Percentiles rank a stretch among this genome's conserved stretches.
These are phyloP conservation scores for Panaeolus cyanescens DNA, from an alignment of 768 basidiomycete genomes.

Conservation along the genomic window DNA sequence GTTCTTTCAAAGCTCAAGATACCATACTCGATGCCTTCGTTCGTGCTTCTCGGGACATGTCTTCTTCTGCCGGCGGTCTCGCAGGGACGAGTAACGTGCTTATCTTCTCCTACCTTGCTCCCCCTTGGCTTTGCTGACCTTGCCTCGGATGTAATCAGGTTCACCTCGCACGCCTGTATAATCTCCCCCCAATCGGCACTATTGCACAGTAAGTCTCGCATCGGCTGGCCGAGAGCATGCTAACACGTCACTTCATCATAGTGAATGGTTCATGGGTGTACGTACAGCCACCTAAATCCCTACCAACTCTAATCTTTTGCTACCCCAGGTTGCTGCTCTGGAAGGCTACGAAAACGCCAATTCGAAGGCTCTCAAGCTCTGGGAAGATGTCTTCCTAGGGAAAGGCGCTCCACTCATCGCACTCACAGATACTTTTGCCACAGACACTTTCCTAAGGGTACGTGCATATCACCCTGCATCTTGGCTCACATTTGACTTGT, in stretches of 20 bases:
- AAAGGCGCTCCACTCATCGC: conserved; percentile 59
- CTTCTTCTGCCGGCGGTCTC: conserved; percentile 52
- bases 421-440: conserved; percentile 95
- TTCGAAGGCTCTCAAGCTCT: conserved; percentile 72
- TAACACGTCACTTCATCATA: conserved; percentile 8
- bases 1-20: conserved; percentile 77
- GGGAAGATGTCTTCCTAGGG: conserved; percentile 77
- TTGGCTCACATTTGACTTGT: conserved; percentile 4
- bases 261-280: conserved; percentile 94
- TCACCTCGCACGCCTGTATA: conserved; percentile 80
- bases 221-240: background rate
- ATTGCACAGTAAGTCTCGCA: conserved; percentile 73
- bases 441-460: conserved; percentile 81
- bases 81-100: conserved; percentile 89
- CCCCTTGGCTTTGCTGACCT: background rate
- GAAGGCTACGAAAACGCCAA: conserved; percentile 83
- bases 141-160: conserved; percentile 46
- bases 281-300: conserved; percentile 20
- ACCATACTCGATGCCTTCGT: conserved; percentile 70
- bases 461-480: background rate
- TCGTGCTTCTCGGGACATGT: conserved; percentile 56
- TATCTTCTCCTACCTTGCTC: conserved; percentile 1
- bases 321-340: conserved; percentile 71
- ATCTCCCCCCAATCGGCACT: conserved; percentile 70
- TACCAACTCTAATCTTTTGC: conserved; percentile 1